Evolutionary conservation across 2,329 filamentous ascomycete species (phyloP), one percentile per base, ranked within the genome.

Genomic region (Verticillium tricorpus): DNA sequence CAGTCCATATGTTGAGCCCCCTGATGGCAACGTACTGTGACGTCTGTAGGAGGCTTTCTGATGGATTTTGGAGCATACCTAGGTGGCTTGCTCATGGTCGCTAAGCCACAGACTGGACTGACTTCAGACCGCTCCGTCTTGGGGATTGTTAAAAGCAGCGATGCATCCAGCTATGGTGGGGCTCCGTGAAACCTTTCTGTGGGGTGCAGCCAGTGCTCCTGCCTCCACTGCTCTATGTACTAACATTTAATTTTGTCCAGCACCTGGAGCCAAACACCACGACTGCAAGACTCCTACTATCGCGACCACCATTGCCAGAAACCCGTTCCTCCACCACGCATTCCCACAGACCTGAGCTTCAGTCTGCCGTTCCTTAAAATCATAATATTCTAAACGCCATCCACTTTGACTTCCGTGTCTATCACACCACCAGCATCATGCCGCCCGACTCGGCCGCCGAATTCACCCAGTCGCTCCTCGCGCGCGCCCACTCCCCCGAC

Each of bases 401-500:
- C 28, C 5, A 28, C 6, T 28, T 28, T 28, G 28, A 28, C 28
- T 6, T 28, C 28, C 4, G 28, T 28, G 28, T 28, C 28, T 28
- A 28, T 28, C 28, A 28, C 5, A 7, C 34, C n/a, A 28, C 22
- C 28, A 56, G 17, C 55, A 32, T 34, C 28, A 34, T 34, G 28
- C 28, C 55, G 8, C 55, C 34, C 19, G 55, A 56, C 12, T 15
- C n/a, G 17, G 22, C 45, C 9, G 45, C 45, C 7, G 45, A 50
- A 12, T 50, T 50, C 11, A 87, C 86, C 0, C 82, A 87, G 66
- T 77, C 82, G 8, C 86, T 97, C 58, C 88, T 98, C 60, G 77
- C 83, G 6, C 88, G 91, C 69, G 92, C 92, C 11, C 92, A 97
- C 76, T 89, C 91, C 2, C 89, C 92, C 31, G 83, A 89, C 66